Conservation (phyloP, 2,329 filamentous ascomycete species). For the Aspergillus alliaceus region DNA sequence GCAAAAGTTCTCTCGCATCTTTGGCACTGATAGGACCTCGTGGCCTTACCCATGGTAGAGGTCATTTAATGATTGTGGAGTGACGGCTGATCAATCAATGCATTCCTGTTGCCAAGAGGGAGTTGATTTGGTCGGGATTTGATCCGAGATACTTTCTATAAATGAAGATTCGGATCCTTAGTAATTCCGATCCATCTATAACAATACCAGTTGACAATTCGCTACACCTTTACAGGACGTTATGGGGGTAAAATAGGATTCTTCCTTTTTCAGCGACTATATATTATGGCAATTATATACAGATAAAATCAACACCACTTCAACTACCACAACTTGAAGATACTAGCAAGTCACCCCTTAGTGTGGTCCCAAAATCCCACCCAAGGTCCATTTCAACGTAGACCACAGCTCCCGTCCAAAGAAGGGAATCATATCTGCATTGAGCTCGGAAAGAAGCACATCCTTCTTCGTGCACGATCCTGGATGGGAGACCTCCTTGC, state of each 20-base stretch:
- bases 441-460: not conserved
- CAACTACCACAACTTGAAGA: too few relatives aligned
- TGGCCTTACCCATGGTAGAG: conserved; percentile 19
- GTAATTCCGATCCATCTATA: not conserved
- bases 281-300: too few relatives aligned
- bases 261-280: too few relatives aligned
- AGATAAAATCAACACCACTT: too few relatives aligned
- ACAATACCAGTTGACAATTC: too few relatives aligned
- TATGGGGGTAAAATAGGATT: too few relatives aligned
- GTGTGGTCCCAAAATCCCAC: not conserved
- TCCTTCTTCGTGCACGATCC: not conserved
- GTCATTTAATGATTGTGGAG: not conserved
- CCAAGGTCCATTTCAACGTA: not conserved
- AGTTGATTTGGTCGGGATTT: too few relatives aligned
- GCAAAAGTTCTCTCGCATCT: conserved; percentile 32
- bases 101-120: not conserved
- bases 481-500: not conserved
- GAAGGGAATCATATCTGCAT: not conserved
- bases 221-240: too few relatives aligned
- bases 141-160: too few relatives aligned
- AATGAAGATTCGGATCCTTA: not conserved
- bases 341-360: too few relatives aligned
- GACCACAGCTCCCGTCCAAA: not conserved
- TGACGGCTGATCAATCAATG: not conserved
- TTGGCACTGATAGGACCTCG: conserved; percentile 28